Conservation (phyloP, 306 rosid genomes). For the Begonia masoniana region DNA sequence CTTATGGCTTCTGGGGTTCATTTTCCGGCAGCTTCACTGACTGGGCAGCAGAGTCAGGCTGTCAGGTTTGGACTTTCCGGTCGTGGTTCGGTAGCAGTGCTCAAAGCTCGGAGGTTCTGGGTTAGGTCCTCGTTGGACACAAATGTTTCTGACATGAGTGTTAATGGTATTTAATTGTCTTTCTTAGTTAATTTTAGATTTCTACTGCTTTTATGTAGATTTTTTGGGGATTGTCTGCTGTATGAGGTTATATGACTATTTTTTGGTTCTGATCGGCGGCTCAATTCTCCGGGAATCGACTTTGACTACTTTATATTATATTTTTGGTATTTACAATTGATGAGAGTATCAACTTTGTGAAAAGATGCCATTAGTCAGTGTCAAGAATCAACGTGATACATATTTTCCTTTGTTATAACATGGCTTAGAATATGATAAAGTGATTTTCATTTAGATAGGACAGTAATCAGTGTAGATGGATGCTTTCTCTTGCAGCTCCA, state of each 20-base stretch:
- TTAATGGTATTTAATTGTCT: constrained; percentile 38
- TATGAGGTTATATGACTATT: no score
- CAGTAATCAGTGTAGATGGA: not conserved
- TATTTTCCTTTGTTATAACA: no score
- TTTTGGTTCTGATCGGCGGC: no score
- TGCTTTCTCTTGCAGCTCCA: constrained; percentile 55
- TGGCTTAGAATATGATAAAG: no score
- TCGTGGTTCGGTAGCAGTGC: constrained; percentile 19
- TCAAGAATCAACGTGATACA: no score
- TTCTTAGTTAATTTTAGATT: not conserved
- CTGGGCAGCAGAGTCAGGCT: constrained; percentile 21
- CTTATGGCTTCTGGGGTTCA: constrained; percentile 59
- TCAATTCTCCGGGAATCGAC: no score
- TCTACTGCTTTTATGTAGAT: not conserved
- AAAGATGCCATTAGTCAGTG: no score
- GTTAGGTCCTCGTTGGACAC: constrained; percentile 70
- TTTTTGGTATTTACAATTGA: no score
- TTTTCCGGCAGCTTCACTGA: constrained; percentile 35
- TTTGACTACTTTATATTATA: no score
- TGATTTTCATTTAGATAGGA: no score
- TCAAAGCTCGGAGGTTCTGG: constrained; percentile 18
- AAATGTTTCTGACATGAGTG: constrained; percentile 81
- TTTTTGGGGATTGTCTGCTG: no score
- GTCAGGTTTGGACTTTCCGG: constrained; percentile 14
- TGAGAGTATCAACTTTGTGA: no score